Base-by-base conservation (phyloP, 202 grass and related monocot genomes). In the Musa balbisiana region DNA sequence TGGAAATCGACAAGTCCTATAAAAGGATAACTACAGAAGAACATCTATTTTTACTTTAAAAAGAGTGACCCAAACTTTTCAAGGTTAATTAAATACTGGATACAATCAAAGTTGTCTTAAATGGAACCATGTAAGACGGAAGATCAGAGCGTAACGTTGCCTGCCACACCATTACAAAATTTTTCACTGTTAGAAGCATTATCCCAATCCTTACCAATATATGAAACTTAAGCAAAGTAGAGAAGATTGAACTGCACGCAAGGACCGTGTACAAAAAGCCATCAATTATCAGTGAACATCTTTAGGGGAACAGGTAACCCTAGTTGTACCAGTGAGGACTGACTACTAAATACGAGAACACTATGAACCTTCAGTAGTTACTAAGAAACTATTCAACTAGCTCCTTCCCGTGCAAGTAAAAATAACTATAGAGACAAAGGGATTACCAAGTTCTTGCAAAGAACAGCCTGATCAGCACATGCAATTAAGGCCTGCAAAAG, bases 401-500 rank as follows among this genome's bases (percentile, higher is more conserved):
- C 17, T 49, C 15, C 14, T 49, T 13, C 10, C 1, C 8, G 2
- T 54, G 33, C 23, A 11, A 56, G 8, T 21, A 21, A 14, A 24
- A 10, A 51, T 12, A 63, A 71, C 20, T 79, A 49, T 64, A 80
- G 69, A 29, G 64, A 52, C 8, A 70, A 54, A 53, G 75, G 72
- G 64, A 77, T 19, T 98, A 98, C 95, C 95, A 98, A 79, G 74
- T 71, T 87, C 87, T 98, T 98, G 91, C 91, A 94, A 78, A 98
- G 95, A 68, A 87, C n/a, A 64, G 91, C 91, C 71, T 82, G 88
- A 75, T 98, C 91, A 11, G 83, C 83, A 54, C 90, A 83, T 79
- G 78, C 76, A 71, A 92, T 90, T 75, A 94, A 81, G 82, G 79
- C 75, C 95, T 94, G 91, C n/a, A 83, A 83, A 85, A 22, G 73